Base-by-base conservation (phyloP, 306 rosid species). In the Quercus bicolor region DNA sequence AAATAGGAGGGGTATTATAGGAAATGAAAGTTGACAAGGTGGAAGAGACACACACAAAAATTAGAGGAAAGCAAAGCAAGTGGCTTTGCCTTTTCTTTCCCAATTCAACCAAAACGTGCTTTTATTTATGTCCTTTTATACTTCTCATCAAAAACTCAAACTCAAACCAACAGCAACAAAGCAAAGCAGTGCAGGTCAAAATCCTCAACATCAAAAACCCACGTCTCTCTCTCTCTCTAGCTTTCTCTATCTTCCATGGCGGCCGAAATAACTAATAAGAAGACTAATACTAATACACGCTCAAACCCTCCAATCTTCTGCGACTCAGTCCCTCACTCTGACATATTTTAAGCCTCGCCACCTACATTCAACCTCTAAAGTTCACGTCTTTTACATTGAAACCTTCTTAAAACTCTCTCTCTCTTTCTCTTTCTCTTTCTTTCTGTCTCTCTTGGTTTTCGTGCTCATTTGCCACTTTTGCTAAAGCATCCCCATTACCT, bases 401-500 rank as follows among this genome's bases (percentile, higher is more conserved):
- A 2, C 56, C 74, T 65, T 66, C 43, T 24, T 43, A 53, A 34
- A 68, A 34, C 56, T 64, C 80, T 20, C 80, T 29, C 34, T 51
- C 66, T 70, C 61, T 55, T 6, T n/a, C 21, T 21, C 51, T 60
- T 55, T 23, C 48, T 18, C 56, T 12, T 74, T 70, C 61, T 80
- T 53, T 29, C 77, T 75, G 81, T 72, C 26, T 71, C 3, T 78
- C 86, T 95, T 78, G 90, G 76, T 85, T 86, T 86, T 85, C 90
- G 96, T 84, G 97, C 82, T 78, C 84, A 64, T 60, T 84, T 79
- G 56, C 83, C 66, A 65, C 92, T 88, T 88, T 92, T 88, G 18
- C 85, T 86, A 84, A 85, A 87, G 68, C 82, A 37, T 37, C 45
- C 84, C 83, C 90, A 62, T 80, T 82, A 16, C 75, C 77, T 72